phyloP scores from a whole-genome alignment of 768 basidiomycete species.

The Fibroporia radiculosa region DNA sequence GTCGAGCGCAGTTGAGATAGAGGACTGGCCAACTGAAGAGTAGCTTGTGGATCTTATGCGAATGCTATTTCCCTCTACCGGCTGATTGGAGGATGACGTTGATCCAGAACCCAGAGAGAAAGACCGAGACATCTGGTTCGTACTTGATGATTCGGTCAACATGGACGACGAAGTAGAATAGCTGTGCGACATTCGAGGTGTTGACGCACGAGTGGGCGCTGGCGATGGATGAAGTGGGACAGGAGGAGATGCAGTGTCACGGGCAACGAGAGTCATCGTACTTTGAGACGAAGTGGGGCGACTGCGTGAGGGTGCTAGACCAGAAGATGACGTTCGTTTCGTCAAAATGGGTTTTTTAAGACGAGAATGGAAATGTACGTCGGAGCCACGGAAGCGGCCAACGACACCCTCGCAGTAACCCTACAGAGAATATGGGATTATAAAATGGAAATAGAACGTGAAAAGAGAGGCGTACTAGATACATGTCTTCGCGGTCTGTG shows the following conservation, averaged over 20 bases:
- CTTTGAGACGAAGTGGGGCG: constrained; percentile 21
- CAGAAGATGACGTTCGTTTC: constrained; percentile 38
- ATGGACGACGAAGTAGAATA: neutral
- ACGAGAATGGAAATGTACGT: constrained; percentile 65
- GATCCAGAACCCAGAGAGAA: no score
- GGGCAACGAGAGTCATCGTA: constrained; percentile 12
- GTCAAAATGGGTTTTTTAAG: constrained; percentile 78
- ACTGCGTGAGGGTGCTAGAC: constrained; percentile 8
- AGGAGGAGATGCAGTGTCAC: constrained; percentile 10
- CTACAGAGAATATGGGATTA: constrained; percentile 27
- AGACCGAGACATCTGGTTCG: no score
- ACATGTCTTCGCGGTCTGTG: constrained; percentile 41
- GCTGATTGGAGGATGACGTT: no score
- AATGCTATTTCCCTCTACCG: no score
- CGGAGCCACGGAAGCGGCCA: constrained; percentile 54
- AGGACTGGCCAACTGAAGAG: neutral
- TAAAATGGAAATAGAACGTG: neutral
- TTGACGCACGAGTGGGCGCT: neutral
- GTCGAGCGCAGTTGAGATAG: neutral
- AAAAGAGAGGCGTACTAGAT: constrained; percentile 42
- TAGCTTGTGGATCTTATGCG: no score
- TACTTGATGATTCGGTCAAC: neutral
- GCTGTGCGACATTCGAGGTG: neutral
- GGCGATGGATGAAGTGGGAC: constrained; percentile 3
- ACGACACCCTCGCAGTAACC: constrained; percentile 87